These are phyloP conservation scores for Fragaria vesca DNA, from an alignment of 306 rosid species.

Conservation along the genomic window DNA sequence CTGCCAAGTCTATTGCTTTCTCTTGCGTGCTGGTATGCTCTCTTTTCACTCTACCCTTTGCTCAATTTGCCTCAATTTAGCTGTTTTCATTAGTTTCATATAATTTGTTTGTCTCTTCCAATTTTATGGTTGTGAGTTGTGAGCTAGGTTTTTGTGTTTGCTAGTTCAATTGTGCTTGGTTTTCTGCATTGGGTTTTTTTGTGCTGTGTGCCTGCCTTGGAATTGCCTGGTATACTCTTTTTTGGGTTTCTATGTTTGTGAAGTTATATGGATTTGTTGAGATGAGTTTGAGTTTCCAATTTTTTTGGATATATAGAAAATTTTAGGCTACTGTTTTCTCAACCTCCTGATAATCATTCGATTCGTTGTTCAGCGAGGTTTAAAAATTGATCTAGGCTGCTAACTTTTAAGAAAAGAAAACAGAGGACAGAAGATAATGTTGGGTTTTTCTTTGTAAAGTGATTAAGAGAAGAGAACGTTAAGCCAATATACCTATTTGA, in stretches of 20 bases:
- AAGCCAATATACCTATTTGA: not conserved
- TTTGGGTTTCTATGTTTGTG: not conserved
- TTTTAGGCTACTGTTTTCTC: not conserved
- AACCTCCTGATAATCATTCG: not conserved
- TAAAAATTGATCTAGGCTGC: not conserved
- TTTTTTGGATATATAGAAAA: not conserved
- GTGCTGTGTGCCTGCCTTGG: not conserved
- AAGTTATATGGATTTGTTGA: not conserved
- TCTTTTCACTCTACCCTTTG: not conserved
- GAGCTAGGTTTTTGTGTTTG: not conserved
- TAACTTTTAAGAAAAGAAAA: not conserved
- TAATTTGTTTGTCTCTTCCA: not conserved
- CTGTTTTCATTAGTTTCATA: not conserved
- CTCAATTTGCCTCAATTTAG: not conserved
- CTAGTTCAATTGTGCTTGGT: not conserved
- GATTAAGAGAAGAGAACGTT: not conserved
- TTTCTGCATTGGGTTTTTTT: not conserved
- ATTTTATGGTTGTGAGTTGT: not conserved
- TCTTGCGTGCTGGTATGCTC: slow-evolving; percentile 36
- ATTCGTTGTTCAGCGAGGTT: not conserved
- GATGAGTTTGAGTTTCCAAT: not conserved
- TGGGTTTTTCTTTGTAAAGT: not conserved
- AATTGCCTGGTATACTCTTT: not conserved
- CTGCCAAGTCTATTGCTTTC: slow-evolving; percentile 43
- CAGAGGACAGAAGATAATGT: not conserved